phyloP scores from a whole-genome alignment of 2,329 filamentous ascomycete genomes.

The Tolypocladium guangdongense region DNA sequence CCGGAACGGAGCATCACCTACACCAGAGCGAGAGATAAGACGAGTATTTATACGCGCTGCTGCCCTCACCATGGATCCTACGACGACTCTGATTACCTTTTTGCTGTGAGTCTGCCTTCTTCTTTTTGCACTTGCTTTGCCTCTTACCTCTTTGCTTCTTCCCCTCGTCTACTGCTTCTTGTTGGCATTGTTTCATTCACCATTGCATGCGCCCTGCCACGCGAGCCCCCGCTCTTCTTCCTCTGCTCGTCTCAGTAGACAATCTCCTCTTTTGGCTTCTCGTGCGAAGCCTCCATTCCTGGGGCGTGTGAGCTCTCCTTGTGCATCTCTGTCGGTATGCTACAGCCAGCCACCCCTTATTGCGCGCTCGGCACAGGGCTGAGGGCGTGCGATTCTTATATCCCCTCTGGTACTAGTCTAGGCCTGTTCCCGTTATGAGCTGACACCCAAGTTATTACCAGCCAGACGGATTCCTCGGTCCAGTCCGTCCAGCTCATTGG shows the following conservation, averaged over 20 bases:
- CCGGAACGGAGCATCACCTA: neutral
- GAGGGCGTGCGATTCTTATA: neutral
- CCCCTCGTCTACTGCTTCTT: conserved; percentile 4
- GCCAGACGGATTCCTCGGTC: conserved; percentile 48
- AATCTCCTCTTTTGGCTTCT: neutral
- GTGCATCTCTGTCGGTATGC: neutral
- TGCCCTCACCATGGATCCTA: conserved; percentile 39
- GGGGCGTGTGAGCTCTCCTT: neutral
- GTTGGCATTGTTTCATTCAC: neutral
- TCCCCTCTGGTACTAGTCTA: neutral
- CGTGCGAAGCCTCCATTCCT: neutral
- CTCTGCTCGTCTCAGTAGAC: neutral
- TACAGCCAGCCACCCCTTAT: neutral
- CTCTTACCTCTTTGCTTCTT: neutral
- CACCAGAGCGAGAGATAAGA: neutral
- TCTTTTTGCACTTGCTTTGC: neutral
- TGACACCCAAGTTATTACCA: conserved; percentile 21
- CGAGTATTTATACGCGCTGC: neutral
- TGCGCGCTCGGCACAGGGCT: neutral
- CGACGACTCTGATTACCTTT: conserved; percentile 58
- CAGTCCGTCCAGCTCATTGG: conserved; percentile 71
- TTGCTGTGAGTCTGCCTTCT: conserved; percentile 41
- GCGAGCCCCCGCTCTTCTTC: neutral
- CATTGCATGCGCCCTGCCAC: neutral
- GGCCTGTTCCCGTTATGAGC: conserved; percentile 3